Base-by-base conservation (phyloP, 2,329 filamentous ascomycete species). In the Botryotinia convoluta region DNA sequence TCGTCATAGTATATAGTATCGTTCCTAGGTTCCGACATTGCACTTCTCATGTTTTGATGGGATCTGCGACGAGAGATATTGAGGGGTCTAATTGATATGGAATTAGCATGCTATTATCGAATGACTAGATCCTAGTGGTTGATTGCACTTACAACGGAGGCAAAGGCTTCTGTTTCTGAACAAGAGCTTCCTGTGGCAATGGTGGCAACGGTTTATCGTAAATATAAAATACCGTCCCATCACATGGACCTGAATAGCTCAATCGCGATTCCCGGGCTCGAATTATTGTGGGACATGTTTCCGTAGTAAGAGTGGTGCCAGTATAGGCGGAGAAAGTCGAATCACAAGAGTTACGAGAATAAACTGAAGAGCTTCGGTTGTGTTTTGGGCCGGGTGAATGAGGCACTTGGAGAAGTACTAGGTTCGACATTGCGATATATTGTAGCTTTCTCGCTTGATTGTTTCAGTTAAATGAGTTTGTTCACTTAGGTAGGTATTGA, bases 151-250 rank as follows among this genome's bases (percentile, higher is more conserved):
- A 72, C 71, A 72, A 18, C 4, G 71, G 62, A 39, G 71, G 71
- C n/a, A 72, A 51, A 14, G 71, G 71, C 45, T 72, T 72, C 7
- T 72, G 71, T 20, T 57, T 54, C 32, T 39, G 39, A 20, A 48
- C 42, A 6, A 60, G 20, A 48, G 71, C 71, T 29, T 72, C 71
- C 29, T 32, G 64, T 7, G 71, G 71, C 35, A 72, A 26, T 4
- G 71, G 71, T 7, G 71, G 71, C 14, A 72, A 45, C 4, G 71
- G 71, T 48, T 72, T 72, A 60, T 72, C 71, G 51, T 72, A 72
- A 18, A 72, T 68, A 29, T 72, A 72, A 29, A 72, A 72, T 7
- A 67, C 65, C 12, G 57, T 72, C 14, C 62, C 71, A 42, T 72
- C 48, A 68, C 45, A 72, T 26, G 71, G 62, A 8, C 62, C 71